Conservation (phyloP, 208 protist genomes). For the Herpetomonas muscarum region DNA sequence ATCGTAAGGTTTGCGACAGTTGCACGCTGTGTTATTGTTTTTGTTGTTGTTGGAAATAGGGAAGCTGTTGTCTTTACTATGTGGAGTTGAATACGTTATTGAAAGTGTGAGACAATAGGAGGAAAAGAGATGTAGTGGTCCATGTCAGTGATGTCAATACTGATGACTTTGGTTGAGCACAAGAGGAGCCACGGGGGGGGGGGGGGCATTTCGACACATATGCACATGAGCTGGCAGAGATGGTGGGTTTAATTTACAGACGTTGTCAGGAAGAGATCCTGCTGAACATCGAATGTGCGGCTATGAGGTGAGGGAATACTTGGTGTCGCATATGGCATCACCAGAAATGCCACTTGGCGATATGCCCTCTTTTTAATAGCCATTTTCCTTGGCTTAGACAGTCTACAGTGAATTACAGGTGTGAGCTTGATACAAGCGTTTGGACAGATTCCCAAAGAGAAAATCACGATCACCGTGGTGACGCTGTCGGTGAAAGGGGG, state of each 20-base stretch:
- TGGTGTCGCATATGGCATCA: neutral
- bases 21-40: neutral
- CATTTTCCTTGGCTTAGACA: neutral
- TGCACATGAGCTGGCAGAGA: too few species aligned
- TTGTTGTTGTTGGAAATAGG: neutral
- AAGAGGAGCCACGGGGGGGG: too few species aligned
- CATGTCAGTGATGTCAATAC: too few species aligned
- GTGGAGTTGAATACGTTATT: neutral
- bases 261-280: neutral
- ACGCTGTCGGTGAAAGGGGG: neutral
- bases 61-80: neutral
- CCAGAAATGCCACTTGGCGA: neutral
- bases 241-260: neutral
- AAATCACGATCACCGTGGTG: neutral
- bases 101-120: too few species aligned
- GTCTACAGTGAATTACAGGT: neutral
- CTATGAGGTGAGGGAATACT: neutral
- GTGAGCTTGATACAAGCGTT: too few species aligned
- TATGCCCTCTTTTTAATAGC: too few species aligned
- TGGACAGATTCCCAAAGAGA: conserved; percentile 5
- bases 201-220: too few species aligned
- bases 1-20: neutral
- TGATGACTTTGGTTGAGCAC: too few species aligned
- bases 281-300: neutral
- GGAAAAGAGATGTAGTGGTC: too few species aligned